Percentiles rank a stretch among this genome's conserved stretches.
Evolutionary conservation across 1,284 basidiomycete species (phyloP).

Genomic region (Leccinum fallax): DNA sequence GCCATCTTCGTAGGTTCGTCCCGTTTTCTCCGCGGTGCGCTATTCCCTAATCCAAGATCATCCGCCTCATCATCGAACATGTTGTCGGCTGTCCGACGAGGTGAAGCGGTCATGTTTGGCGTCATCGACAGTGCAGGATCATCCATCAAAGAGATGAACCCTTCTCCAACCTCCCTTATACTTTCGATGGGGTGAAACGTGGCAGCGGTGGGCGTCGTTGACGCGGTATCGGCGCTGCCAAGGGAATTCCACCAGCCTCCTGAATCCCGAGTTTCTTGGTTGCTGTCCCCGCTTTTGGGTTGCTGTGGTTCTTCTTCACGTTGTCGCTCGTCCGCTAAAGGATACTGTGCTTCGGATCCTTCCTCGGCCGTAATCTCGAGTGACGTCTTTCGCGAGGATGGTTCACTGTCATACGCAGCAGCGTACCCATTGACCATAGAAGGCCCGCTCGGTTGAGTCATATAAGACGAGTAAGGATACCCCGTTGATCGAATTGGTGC

Average conservation of each 20-base stretch:
- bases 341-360: slow-evolving; percentile 26
- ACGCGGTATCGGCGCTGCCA: slow-evolving; percentile 47
- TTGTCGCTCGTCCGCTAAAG: slow-evolving; percentile 4
- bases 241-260: slow-evolving; percentile 65
- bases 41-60: slow-evolving; percentile 91
- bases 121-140: slow-evolving; percentile 48
- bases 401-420: slow-evolving; percentile 26
- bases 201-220: slow-evolving; percentile 73
- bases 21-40: slow-evolving; percentile 45
- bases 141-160: slow-evolving; percentile 90
- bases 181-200: slow-evolving; percentile 59
- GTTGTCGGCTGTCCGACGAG: slow-evolving; percentile 30
- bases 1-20: slow-evolving; percentile 31
- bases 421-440: slow-evolving; percentile 32
- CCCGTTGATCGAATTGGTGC: slow-evolving; percentile 28
- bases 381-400: slow-evolving; percentile 32
- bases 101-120: slow-evolving; percentile 33
- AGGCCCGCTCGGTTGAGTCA: slow-evolving; percentile 33
- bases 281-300: slow-evolving; percentile 4
- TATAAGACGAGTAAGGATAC: slow-evolving; percentile 34
- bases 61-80: slow-evolving; percentile 73
- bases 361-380: slow-evolving; percentile 40
- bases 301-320: slow-evolving; percentile 3
- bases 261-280: slow-evolving; percentile 40
- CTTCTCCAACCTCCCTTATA: slow-evolving; percentile 49